phyloP scores from a whole-genome alignment of 192 early-diverging fungal genomes.

The Coemansia sp. region DNA sequence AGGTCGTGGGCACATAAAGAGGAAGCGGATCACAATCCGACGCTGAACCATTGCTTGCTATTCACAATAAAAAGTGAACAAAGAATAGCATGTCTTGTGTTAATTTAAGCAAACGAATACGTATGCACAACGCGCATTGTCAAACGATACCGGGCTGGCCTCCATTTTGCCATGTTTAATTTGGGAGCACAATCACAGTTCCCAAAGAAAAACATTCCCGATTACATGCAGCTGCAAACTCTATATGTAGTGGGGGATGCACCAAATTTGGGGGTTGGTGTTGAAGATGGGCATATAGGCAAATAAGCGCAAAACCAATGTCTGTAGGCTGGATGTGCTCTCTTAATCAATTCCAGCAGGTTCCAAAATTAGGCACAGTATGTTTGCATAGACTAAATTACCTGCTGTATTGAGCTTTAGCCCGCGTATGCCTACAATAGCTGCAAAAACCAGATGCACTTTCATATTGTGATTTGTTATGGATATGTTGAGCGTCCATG shows the following conservation, averaged over 20 bases:
- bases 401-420: not conserved
- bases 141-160: not conserved
- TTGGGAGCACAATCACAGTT: not conserved
- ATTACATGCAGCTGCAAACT: slow-evolving; percentile 2
- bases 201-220: not conserved
- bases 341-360: too few relatives aligned
- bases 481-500: not conserved
- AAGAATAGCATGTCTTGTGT: too few relatives aligned
- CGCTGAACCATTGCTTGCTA: too few relatives aligned
- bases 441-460: not conserved
- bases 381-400: not conserved
- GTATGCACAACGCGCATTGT: not conserved
- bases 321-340: too few relatives aligned
- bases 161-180: not conserved
- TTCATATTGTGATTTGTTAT: not conserved
- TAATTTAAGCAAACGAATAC: not conserved
- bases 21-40: too few relatives aligned
- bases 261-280: not conserved
- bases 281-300: too few relatives aligned
- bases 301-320: too few relatives aligned
- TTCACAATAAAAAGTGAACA: not conserved
- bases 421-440: too few relatives aligned
- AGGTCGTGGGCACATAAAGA: not conserved
- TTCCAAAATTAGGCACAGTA: too few relatives aligned
- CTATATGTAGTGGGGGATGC: not conserved